Percentiles rank a stretch among this genome's conserved stretches.
These are phyloP conservation scores for Rhexocercosporidium sp. DNA, from an alignment of 2,329 filamentous ascomycete species.

Conservation along the genomic window DNA sequence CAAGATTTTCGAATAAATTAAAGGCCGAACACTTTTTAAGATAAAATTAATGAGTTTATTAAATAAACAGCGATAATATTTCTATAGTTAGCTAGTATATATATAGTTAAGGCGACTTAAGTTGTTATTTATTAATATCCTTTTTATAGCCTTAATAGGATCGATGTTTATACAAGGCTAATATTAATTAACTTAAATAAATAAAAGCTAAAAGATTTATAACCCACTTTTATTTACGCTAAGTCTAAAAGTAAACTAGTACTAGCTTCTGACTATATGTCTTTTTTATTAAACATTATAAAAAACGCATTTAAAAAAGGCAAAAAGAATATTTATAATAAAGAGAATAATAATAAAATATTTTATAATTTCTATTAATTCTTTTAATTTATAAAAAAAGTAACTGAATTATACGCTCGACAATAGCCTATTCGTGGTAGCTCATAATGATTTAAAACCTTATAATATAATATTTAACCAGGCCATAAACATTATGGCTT, in stretches of 20 bases:
- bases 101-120: background rate
- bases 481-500: background rate
- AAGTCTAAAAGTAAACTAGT: background rate
- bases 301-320: background rate
- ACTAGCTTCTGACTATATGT: background rate
- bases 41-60: background rate
- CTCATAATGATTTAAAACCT: background rate
- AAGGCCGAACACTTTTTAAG: background rate
- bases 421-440: background rate
- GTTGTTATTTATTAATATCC: background rate
- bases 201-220: background rate
- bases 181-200: background rate
- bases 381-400: background rate
- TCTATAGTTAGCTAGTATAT: background rate
- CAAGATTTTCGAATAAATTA: background rate
- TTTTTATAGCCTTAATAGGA: background rate
- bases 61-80: background rate
- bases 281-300: background rate
- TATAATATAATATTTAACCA: background rate
- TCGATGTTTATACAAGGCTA: background rate
- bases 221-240: background rate
- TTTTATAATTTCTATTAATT: background rate
- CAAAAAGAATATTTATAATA: background rate
- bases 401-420: background rate
- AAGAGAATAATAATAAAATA: background rate